These are phyloP conservation scores for Caulochytrium protostelioides DNA, from an alignment of 371 early-diverging fungal species.

Conservation along the genomic window DNA sequence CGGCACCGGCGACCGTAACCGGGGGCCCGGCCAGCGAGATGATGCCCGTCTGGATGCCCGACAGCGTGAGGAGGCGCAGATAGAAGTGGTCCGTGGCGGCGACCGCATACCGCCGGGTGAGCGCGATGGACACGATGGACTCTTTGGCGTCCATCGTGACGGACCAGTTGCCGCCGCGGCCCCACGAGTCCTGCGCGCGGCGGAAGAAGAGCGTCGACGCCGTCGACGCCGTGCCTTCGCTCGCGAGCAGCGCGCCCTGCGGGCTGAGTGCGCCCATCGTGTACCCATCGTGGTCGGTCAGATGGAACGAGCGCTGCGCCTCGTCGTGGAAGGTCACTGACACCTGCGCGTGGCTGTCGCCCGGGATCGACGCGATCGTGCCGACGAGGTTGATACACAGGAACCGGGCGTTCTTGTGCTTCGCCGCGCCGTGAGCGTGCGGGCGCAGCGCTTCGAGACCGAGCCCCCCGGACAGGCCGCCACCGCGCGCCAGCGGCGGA, in stretches of 20 bases:
- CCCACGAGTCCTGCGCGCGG: neutral
- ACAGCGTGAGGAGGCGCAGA: conserved; percentile 48
- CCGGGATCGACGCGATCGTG: conserved; percentile 42
- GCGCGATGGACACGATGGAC: conserved; percentile 26
- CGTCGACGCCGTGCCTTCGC: neutral
- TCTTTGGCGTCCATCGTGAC: neutral
- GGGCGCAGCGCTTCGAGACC: no score
- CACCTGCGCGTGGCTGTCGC: conserved; percentile 43
- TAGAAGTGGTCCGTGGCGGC: conserved; percentile 50
- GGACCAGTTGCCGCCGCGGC: neutral
- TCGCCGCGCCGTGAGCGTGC: no score
- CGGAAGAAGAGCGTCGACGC: neutral
- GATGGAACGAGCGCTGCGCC: conserved; percentile 50
- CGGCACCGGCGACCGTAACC: conserved; percentile 35
- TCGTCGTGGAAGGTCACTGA: conserved; percentile 75
- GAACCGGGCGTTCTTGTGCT: no score
- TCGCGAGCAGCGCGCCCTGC: neutral
- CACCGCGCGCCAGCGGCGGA: conserved; percentile 8
- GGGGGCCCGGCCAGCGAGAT: conserved; percentile 39
- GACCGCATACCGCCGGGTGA: conserved; percentile 41
- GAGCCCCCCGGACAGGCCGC: no score
- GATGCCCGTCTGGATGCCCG: conserved; percentile 52
- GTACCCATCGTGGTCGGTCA: conserved; percentile 50
- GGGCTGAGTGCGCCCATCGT: conserved; percentile 40
- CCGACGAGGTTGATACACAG: conserved; percentile 66